Evolutionary conservation across 768 basidiomycete genomes (phyloP).

Genomic region (Podaxis pistillaris): DNA sequence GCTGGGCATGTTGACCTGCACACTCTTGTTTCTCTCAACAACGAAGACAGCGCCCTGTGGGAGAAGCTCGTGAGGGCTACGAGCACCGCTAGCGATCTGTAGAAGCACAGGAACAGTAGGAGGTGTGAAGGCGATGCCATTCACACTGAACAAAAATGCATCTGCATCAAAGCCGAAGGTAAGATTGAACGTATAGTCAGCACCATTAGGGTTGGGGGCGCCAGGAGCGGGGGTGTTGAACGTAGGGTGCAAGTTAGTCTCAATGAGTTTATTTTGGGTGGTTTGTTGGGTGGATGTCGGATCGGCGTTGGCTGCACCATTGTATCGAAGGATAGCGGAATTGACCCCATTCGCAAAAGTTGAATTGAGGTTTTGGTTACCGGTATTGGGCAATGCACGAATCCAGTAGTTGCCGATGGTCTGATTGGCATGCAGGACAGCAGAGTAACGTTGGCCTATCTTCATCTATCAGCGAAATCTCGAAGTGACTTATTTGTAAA

Average conservation of each 20-base stretch:
- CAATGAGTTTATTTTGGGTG: constrained; percentile 27
- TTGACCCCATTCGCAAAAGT: constrained; percentile 37
- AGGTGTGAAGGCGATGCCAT: constrained; percentile 28
- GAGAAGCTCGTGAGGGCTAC: constrained; percentile 43
- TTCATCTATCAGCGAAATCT: not conserved
- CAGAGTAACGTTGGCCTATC: constrained; percentile 42
- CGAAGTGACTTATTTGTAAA: not conserved
- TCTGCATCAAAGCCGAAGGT: constrained; percentile 20
- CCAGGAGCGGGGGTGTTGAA: constrained; percentile 32
- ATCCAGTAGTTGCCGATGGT: constrained; percentile 38
- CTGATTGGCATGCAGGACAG: constrained; percentile 34
- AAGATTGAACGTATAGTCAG: constrained; percentile 37
- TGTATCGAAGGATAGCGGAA: constrained; percentile 44
- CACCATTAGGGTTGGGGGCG: constrained; percentile 31
- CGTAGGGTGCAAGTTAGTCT: constrained; percentile 35
- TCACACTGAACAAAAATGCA: constrained; percentile 23
- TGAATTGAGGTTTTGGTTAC: constrained; percentile 8
- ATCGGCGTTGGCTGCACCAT: constrained; percentile 30
- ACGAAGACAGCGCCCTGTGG: constrained; percentile 46
- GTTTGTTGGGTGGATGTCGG: constrained; percentile 32
- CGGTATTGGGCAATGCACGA: constrained; percentile 25
- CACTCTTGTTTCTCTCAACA: constrained; percentile 41
- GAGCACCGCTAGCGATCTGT: constrained; percentile 56
- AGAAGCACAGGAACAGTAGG: constrained; percentile 53
- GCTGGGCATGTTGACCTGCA: constrained; percentile 30